Evolutionary conservation across 1,284 basidiomycete species (phyloP).

Genomic region (Boletus hoseneyae): DNA sequence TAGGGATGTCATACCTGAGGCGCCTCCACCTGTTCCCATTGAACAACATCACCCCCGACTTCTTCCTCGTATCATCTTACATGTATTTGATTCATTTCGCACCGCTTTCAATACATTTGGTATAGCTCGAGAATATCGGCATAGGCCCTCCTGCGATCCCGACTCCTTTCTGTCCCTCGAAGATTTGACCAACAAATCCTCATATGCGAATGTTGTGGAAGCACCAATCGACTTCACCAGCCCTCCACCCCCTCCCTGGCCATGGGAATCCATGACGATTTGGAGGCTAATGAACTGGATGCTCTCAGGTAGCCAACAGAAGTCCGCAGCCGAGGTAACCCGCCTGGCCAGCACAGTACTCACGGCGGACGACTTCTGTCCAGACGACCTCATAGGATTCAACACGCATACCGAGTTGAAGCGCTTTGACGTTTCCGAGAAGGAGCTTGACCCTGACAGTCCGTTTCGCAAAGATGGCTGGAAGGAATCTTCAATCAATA

Average conservation of each 20-base stretch:
- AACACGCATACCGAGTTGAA: neutral
- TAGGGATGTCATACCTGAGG: too few relatives aligned
- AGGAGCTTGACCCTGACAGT: neutral
- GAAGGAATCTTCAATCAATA: neutral
- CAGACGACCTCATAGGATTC: neutral
- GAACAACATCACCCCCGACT: too few relatives aligned
- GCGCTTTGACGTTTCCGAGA: neutral
- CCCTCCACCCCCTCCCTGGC: neutral
- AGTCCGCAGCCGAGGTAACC: neutral
- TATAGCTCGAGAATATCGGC: too few relatives aligned
- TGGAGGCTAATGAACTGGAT: conserved; percentile 8
- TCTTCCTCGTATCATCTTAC: too few relatives aligned
- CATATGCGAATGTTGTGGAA: too few relatives aligned
- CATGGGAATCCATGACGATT: neutral
- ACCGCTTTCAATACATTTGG: too few relatives aligned
- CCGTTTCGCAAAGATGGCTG: conserved; percentile 2
- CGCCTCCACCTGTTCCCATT: too few relatives aligned
- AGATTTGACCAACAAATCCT: too few relatives aligned
- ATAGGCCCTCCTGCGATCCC: too few relatives aligned
- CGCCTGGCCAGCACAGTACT: neutral
- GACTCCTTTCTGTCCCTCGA: too few relatives aligned
- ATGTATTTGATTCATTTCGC: too few relatives aligned
- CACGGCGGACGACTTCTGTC: neutral
- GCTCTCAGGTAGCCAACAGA: neutral
- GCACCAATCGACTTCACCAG: too few relatives aligned